phyloP scores from a whole-genome alignment of 306 rosid species.

The Trifolium pratense region DNA sequence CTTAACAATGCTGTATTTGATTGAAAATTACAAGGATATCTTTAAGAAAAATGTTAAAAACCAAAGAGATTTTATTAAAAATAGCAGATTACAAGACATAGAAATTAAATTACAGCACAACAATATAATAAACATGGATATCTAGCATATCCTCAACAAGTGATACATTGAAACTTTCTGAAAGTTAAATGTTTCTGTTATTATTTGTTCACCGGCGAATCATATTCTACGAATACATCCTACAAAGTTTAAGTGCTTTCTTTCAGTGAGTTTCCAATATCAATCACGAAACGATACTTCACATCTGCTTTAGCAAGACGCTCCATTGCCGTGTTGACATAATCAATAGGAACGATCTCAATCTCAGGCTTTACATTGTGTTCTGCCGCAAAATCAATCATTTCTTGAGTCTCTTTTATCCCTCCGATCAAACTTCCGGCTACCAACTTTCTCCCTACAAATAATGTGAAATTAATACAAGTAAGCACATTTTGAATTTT shows the following conservation, averaged over 20 bases:
- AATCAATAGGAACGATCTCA: slow-evolving; percentile 29
- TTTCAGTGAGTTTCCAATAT: background rate
- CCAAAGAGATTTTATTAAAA: no score
- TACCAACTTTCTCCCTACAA: slow-evolving; percentile 14
- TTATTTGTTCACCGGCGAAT: background rate
- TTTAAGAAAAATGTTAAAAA: no score
- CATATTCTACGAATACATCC: background rate
- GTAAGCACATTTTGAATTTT: background rate
- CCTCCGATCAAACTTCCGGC: slow-evolving; percentile 18
- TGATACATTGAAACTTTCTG: background rate
- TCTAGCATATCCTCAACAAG: background rate
- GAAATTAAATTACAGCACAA: background rate
- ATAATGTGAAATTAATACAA: background rate
- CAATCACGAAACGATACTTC: slow-evolving; percentile 16
- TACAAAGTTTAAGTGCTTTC: background rate
- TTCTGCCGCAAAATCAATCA: slow-evolving; percentile 19
- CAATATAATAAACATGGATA: background rate
- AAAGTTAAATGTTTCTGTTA: no score
- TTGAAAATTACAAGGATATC: no score
- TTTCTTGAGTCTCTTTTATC: background rate
- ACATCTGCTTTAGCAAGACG: slow-evolving; percentile 30
- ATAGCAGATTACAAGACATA: no score
- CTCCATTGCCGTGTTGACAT: slow-evolving; percentile 34
- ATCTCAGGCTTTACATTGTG: slow-evolving; percentile 30
- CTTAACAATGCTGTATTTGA: no score